Percentiles rank a stretch among this genome's conserved stretches.
Evolutionary conservation across 2,329 filamentous ascomycete genomes (phyloP).

Genomic region (Epichloe gansuensis): DNA sequence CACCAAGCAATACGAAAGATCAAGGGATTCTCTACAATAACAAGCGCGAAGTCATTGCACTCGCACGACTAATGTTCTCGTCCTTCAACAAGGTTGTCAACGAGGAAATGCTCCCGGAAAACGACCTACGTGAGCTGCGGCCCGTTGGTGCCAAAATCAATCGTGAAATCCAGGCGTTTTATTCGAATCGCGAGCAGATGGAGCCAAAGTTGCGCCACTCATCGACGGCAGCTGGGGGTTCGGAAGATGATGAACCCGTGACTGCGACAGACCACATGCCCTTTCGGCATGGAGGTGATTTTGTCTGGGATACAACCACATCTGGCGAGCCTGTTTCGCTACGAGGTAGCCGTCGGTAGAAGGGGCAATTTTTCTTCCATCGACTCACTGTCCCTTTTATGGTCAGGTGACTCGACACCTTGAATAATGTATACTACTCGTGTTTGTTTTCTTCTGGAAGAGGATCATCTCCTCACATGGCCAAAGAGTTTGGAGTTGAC

Average conservation of each 20-base stretch:
- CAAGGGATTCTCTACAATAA: conserved; percentile 19
- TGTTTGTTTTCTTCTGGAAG: neutral
- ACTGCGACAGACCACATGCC: conserved; percentile 6
- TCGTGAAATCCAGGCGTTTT: conserved; percentile 24
- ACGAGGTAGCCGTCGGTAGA: neutral
- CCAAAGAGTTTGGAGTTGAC: conserved; percentile 1
- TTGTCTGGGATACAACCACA: conserved; percentile 22
- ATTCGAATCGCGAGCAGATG: conserved; percentile 18
- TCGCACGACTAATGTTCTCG: conserved; percentile 33
- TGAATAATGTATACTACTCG: neutral
- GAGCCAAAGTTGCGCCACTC: conserved; percentile 20
- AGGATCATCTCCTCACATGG: neutral
- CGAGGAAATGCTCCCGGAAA: conserved; percentile 25
- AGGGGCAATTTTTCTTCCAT: neutral
- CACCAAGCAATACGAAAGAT: conserved; percentile 13
- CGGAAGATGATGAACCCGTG: conserved; percentile 10
- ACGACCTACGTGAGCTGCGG: conserved; percentile 21
- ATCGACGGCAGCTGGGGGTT: neutral
- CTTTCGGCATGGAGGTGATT: conserved; percentile 11
- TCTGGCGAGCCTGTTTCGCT: conserved; percentile 2
- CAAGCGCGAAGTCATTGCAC: conserved; percentile 29
- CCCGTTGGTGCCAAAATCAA: conserved; percentile 23
- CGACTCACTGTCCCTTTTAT: too few species aligned
- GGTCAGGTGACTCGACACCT: too few species aligned
- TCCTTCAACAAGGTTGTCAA: conserved; percentile 30